Evolutionary conservation across 1,284 basidiomycete genomes (phyloP).

Genomic region (Trichosporon faecale): DNA sequence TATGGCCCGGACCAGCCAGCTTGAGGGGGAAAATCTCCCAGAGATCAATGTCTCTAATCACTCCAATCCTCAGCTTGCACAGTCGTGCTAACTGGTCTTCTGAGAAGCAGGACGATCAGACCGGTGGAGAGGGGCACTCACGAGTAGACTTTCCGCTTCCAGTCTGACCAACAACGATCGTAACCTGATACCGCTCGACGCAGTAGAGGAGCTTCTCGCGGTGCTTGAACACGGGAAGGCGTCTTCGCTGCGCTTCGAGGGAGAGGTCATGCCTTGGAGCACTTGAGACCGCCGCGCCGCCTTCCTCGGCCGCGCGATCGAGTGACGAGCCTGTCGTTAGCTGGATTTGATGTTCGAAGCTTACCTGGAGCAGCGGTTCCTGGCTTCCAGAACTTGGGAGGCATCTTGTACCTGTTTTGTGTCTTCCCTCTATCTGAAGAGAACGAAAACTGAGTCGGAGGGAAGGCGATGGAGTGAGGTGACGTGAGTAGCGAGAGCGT

Average conservation of each 20-base stretch:
- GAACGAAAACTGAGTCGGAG: background rate
- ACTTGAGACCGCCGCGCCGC: slow-evolving; percentile 66
- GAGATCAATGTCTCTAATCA: too few species aligned
- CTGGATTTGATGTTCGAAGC: slow-evolving; percentile 11
- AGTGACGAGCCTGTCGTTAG: slow-evolving; percentile 61
- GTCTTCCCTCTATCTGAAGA: too few species aligned
- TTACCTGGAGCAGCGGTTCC: slow-evolving; percentile 76
- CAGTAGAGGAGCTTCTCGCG: slow-evolving; percentile 78
- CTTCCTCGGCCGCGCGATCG: slow-evolving; percentile 74
- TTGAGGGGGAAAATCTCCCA: background rate
- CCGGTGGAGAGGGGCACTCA: slow-evolving; percentile 52
- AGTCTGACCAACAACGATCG: slow-evolving; percentile 88
- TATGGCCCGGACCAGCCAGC: background rate
- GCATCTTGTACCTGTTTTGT: slow-evolving; percentile 18
- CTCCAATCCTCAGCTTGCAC: too few species aligned
- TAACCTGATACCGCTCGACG: slow-evolving; percentile 75
- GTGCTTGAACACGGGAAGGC: slow-evolving; percentile 84
- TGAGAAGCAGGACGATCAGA: too few species aligned
- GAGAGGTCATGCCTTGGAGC: slow-evolving; percentile 55
- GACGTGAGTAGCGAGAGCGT: background rate
- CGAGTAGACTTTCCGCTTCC: slow-evolving; percentile 97
- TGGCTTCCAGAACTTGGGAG: slow-evolving; percentile 57
- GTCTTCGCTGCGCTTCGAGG: slow-evolving; percentile 70
- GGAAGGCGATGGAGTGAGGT: background rate
- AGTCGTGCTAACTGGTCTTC: too few species aligned